phyloP scores from a whole-genome alignment of 305 asterid genomes.

The Fraxinus ornus region DNA sequence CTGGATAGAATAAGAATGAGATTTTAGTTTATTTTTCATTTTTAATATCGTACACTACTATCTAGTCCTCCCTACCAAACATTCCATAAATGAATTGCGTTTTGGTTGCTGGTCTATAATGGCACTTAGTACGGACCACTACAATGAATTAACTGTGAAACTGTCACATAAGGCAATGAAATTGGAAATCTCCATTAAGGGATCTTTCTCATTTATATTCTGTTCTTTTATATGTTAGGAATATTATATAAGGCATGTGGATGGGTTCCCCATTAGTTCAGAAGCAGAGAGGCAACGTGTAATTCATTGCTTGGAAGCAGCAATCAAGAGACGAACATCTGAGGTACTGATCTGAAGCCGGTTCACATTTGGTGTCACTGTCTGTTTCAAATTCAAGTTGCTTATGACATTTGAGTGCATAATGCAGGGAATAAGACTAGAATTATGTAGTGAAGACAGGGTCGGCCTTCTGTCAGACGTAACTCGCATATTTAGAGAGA shows the following conservation, averaged over 20 bases:
- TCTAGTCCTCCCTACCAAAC: background rate
- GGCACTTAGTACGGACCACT: background rate
- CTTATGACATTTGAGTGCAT: background rate
- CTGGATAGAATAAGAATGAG: background rate
- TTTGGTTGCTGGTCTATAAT: background rate
- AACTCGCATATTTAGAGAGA: constrained; percentile 84
- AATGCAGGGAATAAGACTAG: constrained; percentile 75
- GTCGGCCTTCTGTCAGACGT: constrained; percentile 78
- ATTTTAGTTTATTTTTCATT: background rate
- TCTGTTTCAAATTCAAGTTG: background rate
- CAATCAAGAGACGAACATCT: constrained; percentile 70
- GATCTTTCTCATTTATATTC: background rate
- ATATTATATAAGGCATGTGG: constrained; percentile 74
- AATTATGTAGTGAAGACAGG: constrained; percentile 70
- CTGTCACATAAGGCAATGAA: background rate
- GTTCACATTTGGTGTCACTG: background rate
- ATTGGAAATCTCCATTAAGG: background rate
- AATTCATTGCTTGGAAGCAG: constrained; percentile 84
- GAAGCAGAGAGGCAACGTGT: constrained; percentile 82
- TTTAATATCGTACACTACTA: background rate
- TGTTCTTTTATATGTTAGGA: constrained; percentile 38
- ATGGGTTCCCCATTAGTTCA: constrained; percentile 68
- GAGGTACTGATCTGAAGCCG: constrained; percentile 39
- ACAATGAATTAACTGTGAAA: background rate
- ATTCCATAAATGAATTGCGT: background rate